These are phyloP conservation scores for Pilatotrama ljubarskyi DNA, from an alignment of 768 basidiomycete species.

Conservation along the genomic window DNA sequence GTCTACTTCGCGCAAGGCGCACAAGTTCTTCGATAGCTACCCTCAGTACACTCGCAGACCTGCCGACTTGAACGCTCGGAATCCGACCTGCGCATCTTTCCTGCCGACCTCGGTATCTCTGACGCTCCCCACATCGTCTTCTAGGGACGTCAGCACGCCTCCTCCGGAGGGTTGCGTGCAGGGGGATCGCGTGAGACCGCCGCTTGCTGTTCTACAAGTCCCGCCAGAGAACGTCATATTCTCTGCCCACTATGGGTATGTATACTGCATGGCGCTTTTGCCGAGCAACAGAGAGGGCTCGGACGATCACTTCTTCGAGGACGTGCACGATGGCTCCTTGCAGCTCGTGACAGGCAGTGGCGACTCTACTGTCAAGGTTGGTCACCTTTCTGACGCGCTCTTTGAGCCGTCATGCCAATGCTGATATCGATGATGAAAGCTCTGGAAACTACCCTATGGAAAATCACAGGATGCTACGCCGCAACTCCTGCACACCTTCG, in stretches of 20 bases:
- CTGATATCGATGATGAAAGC: slow-evolving; percentile 35
- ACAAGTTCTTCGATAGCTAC: slow-evolving; percentile 93
- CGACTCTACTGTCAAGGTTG: slow-evolving; percentile 85
- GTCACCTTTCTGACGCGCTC: background rate
- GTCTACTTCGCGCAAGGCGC: slow-evolving; percentile 49
- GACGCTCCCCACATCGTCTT: slow-evolving; percentile 5
- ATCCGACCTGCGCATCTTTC: slow-evolving; percentile 37
- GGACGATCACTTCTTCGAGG: slow-evolving; percentile 30
- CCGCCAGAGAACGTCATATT: slow-evolving; percentile 72
- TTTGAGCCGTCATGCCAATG: background rate
- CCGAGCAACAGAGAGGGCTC: slow-evolving; percentile 42
- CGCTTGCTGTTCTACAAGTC: slow-evolving; percentile 51
- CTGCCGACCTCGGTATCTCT: slow-evolving; percentile 27
- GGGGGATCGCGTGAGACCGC: slow-evolving; percentile 13
- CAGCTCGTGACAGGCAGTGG: slow-evolving; percentile 83
- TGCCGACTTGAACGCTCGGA: slow-evolving; percentile 69
- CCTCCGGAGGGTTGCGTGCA: slow-evolving; percentile 8
- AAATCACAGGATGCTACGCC: slow-evolving; percentile 35
- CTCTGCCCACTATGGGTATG: slow-evolving; percentile 93
- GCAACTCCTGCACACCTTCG: slow-evolving; percentile 60
- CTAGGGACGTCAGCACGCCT: slow-evolving; percentile 7
- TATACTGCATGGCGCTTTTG: slow-evolving; percentile 75
- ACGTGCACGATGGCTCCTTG: slow-evolving; percentile 20
- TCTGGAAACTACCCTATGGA: slow-evolving; percentile 60
- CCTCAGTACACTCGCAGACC: slow-evolving; percentile 68